Evolutionary conservation across 225 moss, liverwort and hornwort species (phyloP).

Genomic region (Bryoerythrophyllum caledonicum): DNA sequence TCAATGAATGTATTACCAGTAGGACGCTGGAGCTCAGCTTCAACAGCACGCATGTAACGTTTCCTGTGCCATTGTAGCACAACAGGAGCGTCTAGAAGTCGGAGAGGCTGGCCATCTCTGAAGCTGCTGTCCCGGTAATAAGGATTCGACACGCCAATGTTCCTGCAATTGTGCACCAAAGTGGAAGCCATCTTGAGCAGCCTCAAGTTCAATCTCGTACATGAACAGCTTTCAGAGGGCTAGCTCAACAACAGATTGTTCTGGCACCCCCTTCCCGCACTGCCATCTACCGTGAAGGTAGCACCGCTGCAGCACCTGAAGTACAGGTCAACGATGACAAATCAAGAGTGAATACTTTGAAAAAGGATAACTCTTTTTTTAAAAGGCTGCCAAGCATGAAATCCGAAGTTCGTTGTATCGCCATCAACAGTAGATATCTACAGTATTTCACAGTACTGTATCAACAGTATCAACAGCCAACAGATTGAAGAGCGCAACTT

Average conservation of each 20-base stretch:
- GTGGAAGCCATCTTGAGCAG: slow-evolving; percentile 21
- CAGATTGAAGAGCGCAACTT: neutral
- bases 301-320: slow-evolving; percentile 19
- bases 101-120: slow-evolving; percentile 21
- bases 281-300: neutral
- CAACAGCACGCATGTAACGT: slow-evolving; percentile 3
- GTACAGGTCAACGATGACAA: neutral
- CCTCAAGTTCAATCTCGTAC: neutral
- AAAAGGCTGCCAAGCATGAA: neutral
- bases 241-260: neutral
- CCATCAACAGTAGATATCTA: neutral
- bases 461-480: neutral
- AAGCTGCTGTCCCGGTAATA: neutral
- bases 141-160: neutral
- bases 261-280: neutral
- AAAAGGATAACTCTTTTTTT: neutral
- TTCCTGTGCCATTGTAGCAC: slow-evolving; percentile 14
- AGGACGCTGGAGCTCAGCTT: slow-evolving; percentile 32
- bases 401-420: neutral
- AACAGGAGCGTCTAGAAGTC: slow-evolving; percentile 14
- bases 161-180: slow-evolving; percentile 10
- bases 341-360: neutral
- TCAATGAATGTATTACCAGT: slow-evolving; percentile 17
- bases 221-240: neutral
- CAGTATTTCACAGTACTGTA: no score